Evolutionary conservation across 2,329 filamentous ascomycete genomes (phyloP).

Genomic region (Eurotiales sp.): DNA sequence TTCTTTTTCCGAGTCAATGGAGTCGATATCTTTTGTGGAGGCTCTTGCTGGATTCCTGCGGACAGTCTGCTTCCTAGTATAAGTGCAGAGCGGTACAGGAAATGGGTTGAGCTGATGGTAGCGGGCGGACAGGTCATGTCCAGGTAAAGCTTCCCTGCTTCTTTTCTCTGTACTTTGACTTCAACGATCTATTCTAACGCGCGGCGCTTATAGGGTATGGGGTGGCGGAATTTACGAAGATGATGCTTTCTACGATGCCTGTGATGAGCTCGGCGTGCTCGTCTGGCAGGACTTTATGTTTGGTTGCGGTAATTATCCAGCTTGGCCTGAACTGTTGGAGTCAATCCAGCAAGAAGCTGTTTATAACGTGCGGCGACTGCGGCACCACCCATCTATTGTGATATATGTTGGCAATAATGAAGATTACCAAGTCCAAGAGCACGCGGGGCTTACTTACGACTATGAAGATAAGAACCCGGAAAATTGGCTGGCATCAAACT

Average conservation of each 20-base stretch:
- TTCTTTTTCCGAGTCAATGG: conserved; percentile 65
- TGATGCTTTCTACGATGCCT: conserved; percentile 63
- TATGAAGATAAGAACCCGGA: conserved; percentile 74
- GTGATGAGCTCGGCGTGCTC: conserved; percentile 66
- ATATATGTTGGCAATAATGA: conserved; percentile 94
- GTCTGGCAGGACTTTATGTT: conserved; percentile 80
- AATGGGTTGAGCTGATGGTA: conserved; percentile 59
- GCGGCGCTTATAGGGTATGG: conserved; percentile 50
- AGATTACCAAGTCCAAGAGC: conserved; percentile 84
- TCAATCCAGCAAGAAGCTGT: conserved; percentile 64
- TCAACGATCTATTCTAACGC: background rate
- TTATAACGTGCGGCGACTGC: conserved; percentile 64
- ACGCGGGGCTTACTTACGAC: conserved; percentile 69
- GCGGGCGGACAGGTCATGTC: conserved; percentile 60
- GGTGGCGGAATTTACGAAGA: conserved; percentile 74
- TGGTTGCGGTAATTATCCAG: conserved; percentile 66
- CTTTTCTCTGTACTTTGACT: background rate
- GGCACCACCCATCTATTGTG: conserved; percentile 83
- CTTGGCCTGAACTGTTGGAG: conserved; percentile 59
- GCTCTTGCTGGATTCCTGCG: conserved; percentile 64
- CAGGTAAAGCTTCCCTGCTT: conserved; percentile 4
- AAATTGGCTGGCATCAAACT: conserved; percentile 82
- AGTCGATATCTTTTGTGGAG: conserved; percentile 61
- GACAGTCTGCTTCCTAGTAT: conserved; percentile 59
- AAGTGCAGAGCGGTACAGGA: conserved; percentile 51